Percentiles rank a stretch among this genome's conserved stretches.
Conservation (phyloP, 805 yeast species). For the Yamadazyma ubonensis region DNA sequence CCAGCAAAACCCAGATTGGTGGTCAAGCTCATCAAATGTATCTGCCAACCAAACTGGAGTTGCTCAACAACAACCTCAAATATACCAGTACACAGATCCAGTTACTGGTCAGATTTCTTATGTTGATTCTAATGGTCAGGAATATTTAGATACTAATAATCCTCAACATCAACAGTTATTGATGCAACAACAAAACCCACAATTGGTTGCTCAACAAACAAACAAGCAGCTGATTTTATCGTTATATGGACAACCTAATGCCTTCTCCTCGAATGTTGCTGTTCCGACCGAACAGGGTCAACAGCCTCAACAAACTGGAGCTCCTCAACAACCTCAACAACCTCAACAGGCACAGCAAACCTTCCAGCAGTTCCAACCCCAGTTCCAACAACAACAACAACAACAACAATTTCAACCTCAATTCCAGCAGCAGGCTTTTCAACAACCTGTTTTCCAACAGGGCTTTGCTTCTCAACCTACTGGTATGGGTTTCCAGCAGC, state of each 20-base stretch:
- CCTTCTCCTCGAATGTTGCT: constrained; percentile 27
- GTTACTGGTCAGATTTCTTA: constrained; percentile 65
- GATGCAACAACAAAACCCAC: constrained; percentile 34
- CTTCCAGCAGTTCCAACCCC: constrained; percentile 8
- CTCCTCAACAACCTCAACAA: constrained; percentile 17
- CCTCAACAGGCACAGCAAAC: constrained; percentile 10
- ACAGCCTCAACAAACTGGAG: no score
- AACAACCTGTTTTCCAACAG: constrained; percentile 3
- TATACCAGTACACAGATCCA: constrained; percentile 71
- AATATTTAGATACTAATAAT: constrained; percentile 49
- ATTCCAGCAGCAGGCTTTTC: constrained; percentile 9
- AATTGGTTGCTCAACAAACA: constrained; percentile 34
- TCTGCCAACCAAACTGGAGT: constrained; percentile 8
- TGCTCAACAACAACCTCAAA: constrained; percentile 38
- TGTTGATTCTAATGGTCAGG: constrained; percentile 68
- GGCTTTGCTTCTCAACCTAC: constrained; percentile 18
- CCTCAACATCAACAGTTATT: constrained; percentile 45
- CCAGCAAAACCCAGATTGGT: constrained; percentile 27
- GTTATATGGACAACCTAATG: constrained; percentile 41
- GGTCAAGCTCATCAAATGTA: constrained; percentile 20
- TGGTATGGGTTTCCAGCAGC: constrained; percentile 19
- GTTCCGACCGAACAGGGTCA: constrained; percentile 17
- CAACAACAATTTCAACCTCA: constrained; percentile 15
- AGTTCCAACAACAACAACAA: constrained; percentile 16
- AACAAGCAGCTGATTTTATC: constrained; percentile 41